A percentile compares a stretch with the other conserved stretches of the same genome.
These are phyloP conservation scores for Zostera marina DNA, from an alignment of 116 monocot species.

Conservation along the genomic window DNA sequence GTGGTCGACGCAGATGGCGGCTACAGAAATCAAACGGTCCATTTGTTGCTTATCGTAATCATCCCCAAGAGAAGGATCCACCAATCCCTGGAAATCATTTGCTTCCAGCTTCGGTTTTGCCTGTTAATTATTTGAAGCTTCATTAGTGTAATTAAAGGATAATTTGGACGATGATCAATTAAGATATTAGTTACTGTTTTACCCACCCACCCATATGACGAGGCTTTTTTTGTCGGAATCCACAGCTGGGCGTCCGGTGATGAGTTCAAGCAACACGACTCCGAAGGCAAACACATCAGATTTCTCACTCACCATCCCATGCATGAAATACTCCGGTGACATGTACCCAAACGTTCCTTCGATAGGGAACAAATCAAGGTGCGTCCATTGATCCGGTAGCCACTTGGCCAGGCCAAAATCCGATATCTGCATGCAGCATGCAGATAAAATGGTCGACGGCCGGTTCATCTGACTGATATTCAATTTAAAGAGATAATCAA, in stretches of 20 bases:
- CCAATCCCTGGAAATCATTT: slow-evolving; percentile 6
- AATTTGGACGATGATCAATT: not conserved
- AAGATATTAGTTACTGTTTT: not conserved
- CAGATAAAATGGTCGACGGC: too few relatives aligned
- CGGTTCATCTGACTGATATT: too few relatives aligned
- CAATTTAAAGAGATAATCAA: not conserved
- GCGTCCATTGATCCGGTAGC: slow-evolving; percentile 28
- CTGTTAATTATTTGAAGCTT: slow-evolving; percentile 3
- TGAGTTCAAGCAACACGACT: slow-evolving; percentile 25
- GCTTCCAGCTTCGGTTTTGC: slow-evolving; percentile 21
- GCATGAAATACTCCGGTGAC: slow-evolving; percentile 39
- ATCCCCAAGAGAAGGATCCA: slow-evolving; percentile 18
- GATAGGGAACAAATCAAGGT: slow-evolving; percentile 22
- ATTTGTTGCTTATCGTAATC: slow-evolving; percentile 14
- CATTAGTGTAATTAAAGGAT: not conserved
- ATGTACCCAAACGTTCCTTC: slow-evolving; percentile 39
- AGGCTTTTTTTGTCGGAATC: slow-evolving; percentile 21
- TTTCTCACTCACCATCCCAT: slow-evolving; percentile 25
- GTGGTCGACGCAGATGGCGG: slow-evolving; percentile 18
- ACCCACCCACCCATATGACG: slow-evolving; percentile 20
- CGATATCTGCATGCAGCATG: slow-evolving; percentile 14
- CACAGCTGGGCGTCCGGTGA: slow-evolving; percentile 20
- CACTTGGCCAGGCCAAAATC: slow-evolving; percentile 40
- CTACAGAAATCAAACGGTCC: slow-evolving; percentile 7
- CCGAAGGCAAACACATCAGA: slow-evolving; percentile 36